Conservation (phyloP, 1,139 yeast genomes). For the Geotrichum siamense region DNA sequence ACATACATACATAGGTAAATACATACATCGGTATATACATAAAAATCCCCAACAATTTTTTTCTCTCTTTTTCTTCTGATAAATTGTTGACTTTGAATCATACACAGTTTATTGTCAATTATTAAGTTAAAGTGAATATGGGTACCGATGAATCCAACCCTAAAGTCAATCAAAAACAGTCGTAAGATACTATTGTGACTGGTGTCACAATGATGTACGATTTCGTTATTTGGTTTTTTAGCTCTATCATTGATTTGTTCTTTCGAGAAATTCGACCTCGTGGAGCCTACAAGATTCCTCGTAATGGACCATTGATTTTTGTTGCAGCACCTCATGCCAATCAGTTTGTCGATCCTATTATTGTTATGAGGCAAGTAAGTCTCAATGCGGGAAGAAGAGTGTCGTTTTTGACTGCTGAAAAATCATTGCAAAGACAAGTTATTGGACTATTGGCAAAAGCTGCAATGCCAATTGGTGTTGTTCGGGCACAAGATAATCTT, state of each 20-base stretch:
- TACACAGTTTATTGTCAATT: too few species aligned
- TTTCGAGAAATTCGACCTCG: constrained; percentile 86
- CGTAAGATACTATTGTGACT: constrained; percentile 22
- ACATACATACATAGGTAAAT: too few species aligned
- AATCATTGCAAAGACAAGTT: constrained; percentile 57
- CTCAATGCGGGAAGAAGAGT: constrained; percentile 65
- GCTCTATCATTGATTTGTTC: constrained; percentile 48
- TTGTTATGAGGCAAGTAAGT: constrained; percentile 75
- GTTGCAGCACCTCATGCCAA: constrained; percentile 98
- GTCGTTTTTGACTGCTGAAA: constrained; percentile 82
- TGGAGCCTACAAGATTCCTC: constrained; percentile 84
- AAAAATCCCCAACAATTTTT: too few species aligned
- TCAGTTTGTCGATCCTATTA: constrained; percentile 88
- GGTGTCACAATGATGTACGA: constrained; percentile 32
- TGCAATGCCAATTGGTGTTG: constrained; percentile 82
- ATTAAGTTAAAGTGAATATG: too few species aligned
- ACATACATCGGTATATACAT: too few species aligned
- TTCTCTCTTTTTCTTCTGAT: too few species aligned
- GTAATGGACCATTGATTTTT: constrained; percentile 77
- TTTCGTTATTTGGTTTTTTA: constrained; percentile 33
- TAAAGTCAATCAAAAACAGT: constrained; percentile 12
- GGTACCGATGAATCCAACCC: too few species aligned
- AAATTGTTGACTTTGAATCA: too few species aligned
- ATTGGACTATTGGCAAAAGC: constrained; percentile 72
- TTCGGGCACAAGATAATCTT: constrained; percentile 82